Percentiles rank a stretch among this genome's conserved stretches.
These are phyloP conservation scores for Marchantia polymorpha DNA, from an alignment of 225 moss, liverwort and hornwort species.

Conservation along the genomic window DNA sequence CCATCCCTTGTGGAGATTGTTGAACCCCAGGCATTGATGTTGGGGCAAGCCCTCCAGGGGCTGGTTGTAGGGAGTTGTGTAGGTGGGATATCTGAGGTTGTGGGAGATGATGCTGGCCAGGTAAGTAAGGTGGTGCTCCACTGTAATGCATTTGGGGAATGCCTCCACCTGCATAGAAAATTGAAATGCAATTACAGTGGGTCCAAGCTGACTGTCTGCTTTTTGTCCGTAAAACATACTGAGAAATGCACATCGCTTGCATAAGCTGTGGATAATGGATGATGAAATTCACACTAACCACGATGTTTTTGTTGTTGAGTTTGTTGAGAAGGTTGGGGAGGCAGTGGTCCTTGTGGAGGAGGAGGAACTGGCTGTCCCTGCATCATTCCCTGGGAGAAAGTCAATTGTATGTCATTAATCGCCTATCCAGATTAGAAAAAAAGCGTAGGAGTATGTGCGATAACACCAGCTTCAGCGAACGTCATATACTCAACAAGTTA, in stretches of 20 bases:
- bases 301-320: slow-evolving; percentile 72
- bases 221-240: neutral
- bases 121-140: slow-evolving; percentile 51
- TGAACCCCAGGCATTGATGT: slow-evolving; percentile 46
- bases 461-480: slow-evolving; percentile 1
- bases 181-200: slow-evolving; percentile 4
- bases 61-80: slow-evolving; percentile 48
- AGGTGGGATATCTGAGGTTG: slow-evolving; percentile 58
- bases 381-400: slow-evolving; percentile 59
- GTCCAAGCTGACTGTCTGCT: slow-evolving; percentile 6
- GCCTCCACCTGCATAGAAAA: slow-evolving; percentile 44
- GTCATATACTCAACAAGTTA: neutral
- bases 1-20: slow-evolving; percentile 46
- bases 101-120: slow-evolving; percentile 55
- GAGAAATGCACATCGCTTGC: neutral
- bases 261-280: slow-evolving; percentile 1
- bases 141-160: slow-evolving; percentile 55
- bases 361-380: slow-evolving; percentile 75
- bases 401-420: neutral
- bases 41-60: slow-evolving; percentile 45
- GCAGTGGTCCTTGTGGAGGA: slow-evolving; percentile 63
- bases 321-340: slow-evolving; percentile 63
- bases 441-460: neutral
- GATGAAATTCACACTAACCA: slow-evolving; percentile 29
- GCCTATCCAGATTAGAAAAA: neutral